Evolutionary conservation across 1,284 basidiomycete species (phyloP).

Genomic region (Sanghuangporus weigelae): DNA sequence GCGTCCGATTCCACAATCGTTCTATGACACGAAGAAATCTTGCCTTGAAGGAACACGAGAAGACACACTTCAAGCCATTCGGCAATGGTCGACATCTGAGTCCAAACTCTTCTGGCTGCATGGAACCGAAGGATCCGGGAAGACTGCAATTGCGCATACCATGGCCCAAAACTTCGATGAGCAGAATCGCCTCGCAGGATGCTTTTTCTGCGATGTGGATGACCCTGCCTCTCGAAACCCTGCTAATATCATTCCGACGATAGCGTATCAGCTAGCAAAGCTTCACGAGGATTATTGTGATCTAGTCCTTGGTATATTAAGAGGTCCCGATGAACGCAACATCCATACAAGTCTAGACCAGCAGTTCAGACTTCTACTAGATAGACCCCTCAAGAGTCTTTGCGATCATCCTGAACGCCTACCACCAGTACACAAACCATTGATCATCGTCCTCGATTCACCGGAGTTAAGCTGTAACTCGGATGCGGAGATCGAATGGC

Average conservation of each 20-base stretch:
- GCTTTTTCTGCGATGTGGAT: conserved; percentile 12
- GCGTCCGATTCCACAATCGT: background rate
- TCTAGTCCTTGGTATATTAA: background rate
- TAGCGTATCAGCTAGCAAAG: background rate
- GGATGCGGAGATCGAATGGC: no score
- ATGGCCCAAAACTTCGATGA: conserved; percentile 26
- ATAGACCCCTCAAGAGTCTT: no score
- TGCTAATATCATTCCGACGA: background rate
- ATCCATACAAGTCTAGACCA: background rate
- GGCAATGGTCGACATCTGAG: background rate
- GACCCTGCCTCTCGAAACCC: background rate
- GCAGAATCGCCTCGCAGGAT: conserved; percentile 25
- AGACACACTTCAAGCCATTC: background rate
- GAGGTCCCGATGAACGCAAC: background rate
- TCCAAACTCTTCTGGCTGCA: conserved; percentile 29
- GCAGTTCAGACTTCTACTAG: background rate
- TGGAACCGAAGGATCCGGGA: conserved; percentile 30
- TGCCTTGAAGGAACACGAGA: background rate
- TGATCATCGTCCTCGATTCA: no score
- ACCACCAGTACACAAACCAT: no score
- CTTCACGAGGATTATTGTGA: background rate
- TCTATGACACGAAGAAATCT: background rate
- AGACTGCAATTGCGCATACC: conserved; percentile 29
- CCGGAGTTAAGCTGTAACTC: no score
- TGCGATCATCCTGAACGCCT: no score